Evolutionary conservation across 441 rosid species (phyloP).

Genomic region (Pelargonium citronellum): DNA sequence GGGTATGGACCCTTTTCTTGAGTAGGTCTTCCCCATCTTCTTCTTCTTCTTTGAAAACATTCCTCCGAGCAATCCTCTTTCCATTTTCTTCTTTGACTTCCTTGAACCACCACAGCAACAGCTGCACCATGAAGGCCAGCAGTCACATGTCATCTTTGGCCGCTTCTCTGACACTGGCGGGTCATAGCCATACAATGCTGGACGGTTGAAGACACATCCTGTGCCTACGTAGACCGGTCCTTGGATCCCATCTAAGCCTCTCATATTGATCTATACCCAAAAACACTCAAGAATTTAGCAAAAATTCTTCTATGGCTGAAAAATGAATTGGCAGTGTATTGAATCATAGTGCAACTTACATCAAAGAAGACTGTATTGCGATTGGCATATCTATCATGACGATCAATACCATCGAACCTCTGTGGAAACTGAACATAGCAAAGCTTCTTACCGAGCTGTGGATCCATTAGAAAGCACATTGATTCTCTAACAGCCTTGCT

Average conservation of each 20-base stretch:
- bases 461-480: slow-evolving; percentile 98
- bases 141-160: slow-evolving; percentile 71
- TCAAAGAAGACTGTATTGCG: slow-evolving; percentile 96
- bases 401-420: slow-evolving; percentile 96
- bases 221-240: slow-evolving; percentile 99
- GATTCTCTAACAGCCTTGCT: slow-evolving; percentile 97
- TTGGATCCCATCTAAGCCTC: slow-evolving; percentile 97
- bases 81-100: slow-evolving; percentile 26
- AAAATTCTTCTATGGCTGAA: background rate
- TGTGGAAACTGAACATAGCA: slow-evolving; percentile 98
- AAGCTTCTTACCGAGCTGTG: slow-evolving; percentile 87
- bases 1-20: slow-evolving; percentile 82
- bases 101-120: slow-evolving; percentile 70
- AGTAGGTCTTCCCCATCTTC: slow-evolving; percentile 73
- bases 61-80: slow-evolving; percentile 23
- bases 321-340: background rate
- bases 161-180: slow-evolving; percentile 69
- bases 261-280: slow-evolving; percentile 73
- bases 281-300: slow-evolving; percentile 13
- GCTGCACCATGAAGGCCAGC: slow-evolving; percentile 46
- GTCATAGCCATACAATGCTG: slow-evolving; percentile 93
- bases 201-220: slow-evolving; percentile 95
- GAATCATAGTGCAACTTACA: slow-evolving; percentile 45
- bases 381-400: slow-evolving; percentile 87
- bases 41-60: slow-evolving; percentile 61